A percentile compares a stretch with the other conserved stretches of the same genome.
phyloP scores from a whole-genome alignment of 192 early-diverging fungal genomes.

The Piromyces sp. region DNA sequence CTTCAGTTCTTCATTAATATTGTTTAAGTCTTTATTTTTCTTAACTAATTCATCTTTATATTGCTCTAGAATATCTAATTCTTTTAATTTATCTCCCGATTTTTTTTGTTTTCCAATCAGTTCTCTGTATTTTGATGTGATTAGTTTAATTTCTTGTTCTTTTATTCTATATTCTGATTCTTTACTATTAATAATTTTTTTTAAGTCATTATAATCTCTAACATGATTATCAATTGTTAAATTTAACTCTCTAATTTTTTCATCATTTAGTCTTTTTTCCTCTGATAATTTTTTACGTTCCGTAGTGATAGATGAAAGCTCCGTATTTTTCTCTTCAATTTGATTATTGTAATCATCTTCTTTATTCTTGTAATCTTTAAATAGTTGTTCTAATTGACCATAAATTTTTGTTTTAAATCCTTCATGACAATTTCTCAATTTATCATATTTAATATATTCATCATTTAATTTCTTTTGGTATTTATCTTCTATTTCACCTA shows the following conservation, averaged over 20 bases:
- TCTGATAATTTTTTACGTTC: neutral
- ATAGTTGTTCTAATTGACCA: neutral
- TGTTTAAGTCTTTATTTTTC: neutral
- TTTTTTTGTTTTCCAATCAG: neutral
- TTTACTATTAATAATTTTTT: neutral
- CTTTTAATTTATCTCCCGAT: neutral
- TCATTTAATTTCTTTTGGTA: neutral
- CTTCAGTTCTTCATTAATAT: neutral
- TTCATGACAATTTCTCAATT: neutral
- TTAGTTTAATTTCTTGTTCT: neutral
- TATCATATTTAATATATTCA: neutral
- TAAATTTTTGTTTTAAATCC: neutral
- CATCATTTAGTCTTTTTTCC: neutral
- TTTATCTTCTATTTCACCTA: neutral
- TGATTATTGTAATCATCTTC: neutral
- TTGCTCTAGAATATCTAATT: neutral
- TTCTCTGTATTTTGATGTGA: neutral
- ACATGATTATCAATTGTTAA: neutral
- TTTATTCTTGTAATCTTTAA: neutral
- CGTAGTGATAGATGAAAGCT: neutral
- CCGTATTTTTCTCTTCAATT: neutral
- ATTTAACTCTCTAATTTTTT: neutral
- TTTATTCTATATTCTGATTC: neutral
- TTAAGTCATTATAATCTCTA: neutral
- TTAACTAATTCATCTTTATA: neutral